These are phyloP conservation scores for Ceratocystis cacaofunesta DNA, from an alignment of 2,329 filamentous ascomycete genomes.

Conservation along the genomic window DNA sequence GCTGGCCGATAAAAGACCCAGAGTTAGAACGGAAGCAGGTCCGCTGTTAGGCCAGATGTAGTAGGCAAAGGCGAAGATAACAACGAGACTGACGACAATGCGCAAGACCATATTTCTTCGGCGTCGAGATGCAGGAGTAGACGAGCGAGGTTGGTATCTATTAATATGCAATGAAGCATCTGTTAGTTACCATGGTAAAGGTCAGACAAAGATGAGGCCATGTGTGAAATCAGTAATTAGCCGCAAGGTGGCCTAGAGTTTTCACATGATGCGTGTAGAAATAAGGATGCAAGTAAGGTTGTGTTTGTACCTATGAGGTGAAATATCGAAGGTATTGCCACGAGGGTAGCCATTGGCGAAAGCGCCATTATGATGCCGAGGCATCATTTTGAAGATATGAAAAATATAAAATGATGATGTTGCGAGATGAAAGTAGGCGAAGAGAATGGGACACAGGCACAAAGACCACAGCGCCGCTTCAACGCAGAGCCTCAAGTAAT, in stretches of 20 bases:
- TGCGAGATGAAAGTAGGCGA: not conserved
- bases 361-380: constrained; percentile 60
- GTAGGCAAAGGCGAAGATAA: constrained; percentile 52
- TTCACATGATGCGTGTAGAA: not conserved
- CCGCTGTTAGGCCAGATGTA: constrained; percentile 52
- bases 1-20: constrained; percentile 52
- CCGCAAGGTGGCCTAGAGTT: not conserved
- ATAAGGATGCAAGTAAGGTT: not conserved
- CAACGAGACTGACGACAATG: constrained; percentile 41
- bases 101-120: constrained; percentile 59
- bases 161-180: not conserved
- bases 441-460: not conserved
- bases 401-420: not conserved
- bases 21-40: constrained; percentile 47
- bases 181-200: constrained; percentile 3
- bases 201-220: not conserved
- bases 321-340: constrained; percentile 68
- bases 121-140: constrained; percentile 54
- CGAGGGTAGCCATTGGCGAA: constrained; percentile 76
- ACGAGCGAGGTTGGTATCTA: constrained; percentile 74
- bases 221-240: constrained; percentile 6
- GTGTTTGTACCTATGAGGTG: constrained; percentile 61
- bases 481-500: not conserved
- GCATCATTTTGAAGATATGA: constrained; percentile 52
- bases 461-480: not conserved